phyloP scores from a whole-genome alignment of 371 early-diverging fungal species.

The Capniomyces stellatus region DNA sequence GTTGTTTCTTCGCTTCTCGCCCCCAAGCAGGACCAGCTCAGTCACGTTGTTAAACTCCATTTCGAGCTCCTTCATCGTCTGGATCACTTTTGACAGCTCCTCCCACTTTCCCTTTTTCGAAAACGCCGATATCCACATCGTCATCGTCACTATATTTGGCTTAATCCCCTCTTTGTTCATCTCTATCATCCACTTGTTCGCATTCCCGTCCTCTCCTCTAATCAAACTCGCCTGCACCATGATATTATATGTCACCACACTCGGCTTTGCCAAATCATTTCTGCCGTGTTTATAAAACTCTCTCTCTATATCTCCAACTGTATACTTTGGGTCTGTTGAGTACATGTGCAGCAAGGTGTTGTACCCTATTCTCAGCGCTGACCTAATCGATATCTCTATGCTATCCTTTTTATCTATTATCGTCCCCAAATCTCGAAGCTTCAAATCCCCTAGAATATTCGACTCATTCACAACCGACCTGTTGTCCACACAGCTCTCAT shows the following conservation, averaged over 20 bases:
- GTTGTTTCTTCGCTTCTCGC: not conserved
- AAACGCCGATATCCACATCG: not conserved
- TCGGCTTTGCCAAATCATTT: not conserved
- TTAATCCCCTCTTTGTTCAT: not conserved
- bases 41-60: not conserved
- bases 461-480: not conserved
- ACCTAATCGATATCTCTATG: not conserved
- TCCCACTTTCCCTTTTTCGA: not conserved
- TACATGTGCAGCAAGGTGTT: not conserved
- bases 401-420: not conserved
- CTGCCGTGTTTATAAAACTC: not conserved
- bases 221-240: not conserved
- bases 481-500: not conserved
- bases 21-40: not conserved
- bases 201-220: not conserved
- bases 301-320: not conserved
- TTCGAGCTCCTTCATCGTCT: not conserved
- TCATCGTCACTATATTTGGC: conserved; percentile 1
- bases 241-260: not conserved
- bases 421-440: not conserved
- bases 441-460: not conserved
- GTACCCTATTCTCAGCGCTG: not conserved
- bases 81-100: not conserved
- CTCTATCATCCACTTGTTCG: not conserved
- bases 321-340: not conserved